These are phyloP conservation scores for Polyplosphaeria fusca DNA, from an alignment of 495 filamentous ascomycete genomes.

Conservation along the genomic window DNA sequence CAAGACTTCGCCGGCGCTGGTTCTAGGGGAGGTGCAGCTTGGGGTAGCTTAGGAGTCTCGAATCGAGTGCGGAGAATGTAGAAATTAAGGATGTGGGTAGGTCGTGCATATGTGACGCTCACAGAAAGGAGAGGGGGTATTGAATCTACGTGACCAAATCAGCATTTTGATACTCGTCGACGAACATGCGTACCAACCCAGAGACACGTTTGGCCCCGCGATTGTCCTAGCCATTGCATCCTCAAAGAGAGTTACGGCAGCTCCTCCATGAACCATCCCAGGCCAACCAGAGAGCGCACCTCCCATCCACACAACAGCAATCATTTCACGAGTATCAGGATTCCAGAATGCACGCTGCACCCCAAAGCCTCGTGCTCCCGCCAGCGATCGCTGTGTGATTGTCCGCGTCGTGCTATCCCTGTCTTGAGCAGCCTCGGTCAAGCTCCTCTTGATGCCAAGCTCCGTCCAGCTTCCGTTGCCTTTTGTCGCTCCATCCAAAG, in stretches of 20 bases:
- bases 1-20: slow-evolving; percentile 20
- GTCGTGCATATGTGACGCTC: slow-evolving; percentile 59
- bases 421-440: slow-evolving; percentile 11
- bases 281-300: slow-evolving; percentile 65
- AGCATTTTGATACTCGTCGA: slow-evolving; percentile 43
- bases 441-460: slow-evolving; percentile 15
- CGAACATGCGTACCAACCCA: slow-evolving; percentile 6
- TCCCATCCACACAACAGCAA: slow-evolving; percentile 64
- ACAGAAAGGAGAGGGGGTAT: slow-evolving; percentile 44
- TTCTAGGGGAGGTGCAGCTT: slow-evolving; percentile 26
- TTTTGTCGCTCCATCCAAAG: slow-evolving; percentile 6
- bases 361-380: slow-evolving; percentile 36
- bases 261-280: slow-evolving; percentile 72
- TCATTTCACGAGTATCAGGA: slow-evolving; percentile 45
- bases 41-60: slow-evolving; percentile 8
- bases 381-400: slow-evolving; percentile 17
- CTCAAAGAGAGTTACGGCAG: slow-evolving; percentile 67
- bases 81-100: slow-evolving; percentile 56
- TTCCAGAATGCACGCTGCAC: slow-evolving; percentile 50
- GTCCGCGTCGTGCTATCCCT: slow-evolving; percentile 4
- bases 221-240: slow-evolving; percentile 54
- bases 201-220: slow-evolving; percentile 31
- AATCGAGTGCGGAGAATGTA: slow-evolving; percentile 60
- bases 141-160: slow-evolving; percentile 41
- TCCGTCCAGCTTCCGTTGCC: slow-evolving; percentile 34